These are phyloP conservation scores for Scheffersomyces lignicola DNA, from an alignment of 1,139 yeast genomes.

Conservation along the genomic window DNA sequence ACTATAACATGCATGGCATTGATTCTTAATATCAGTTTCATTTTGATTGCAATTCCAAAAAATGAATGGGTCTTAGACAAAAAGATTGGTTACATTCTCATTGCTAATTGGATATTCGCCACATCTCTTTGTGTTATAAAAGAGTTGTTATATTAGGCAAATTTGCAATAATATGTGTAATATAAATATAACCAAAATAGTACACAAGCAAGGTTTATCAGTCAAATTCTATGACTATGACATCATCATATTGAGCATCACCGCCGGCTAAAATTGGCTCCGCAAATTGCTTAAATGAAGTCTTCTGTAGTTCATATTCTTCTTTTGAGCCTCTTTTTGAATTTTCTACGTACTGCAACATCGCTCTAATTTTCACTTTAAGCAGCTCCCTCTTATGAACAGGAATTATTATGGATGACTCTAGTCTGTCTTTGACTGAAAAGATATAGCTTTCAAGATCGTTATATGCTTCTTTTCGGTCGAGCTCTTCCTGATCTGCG, in stretches of 20 bases:
- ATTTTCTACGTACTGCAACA: too few species aligned
- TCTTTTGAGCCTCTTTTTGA: too few species aligned
- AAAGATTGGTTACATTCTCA: constrained; percentile 52
- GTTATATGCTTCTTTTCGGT: too few species aligned
- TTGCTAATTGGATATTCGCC: constrained; percentile 56
- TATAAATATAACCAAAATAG: constrained; percentile 2
- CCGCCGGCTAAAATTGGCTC: too few species aligned
- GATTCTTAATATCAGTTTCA: constrained; percentile 51
- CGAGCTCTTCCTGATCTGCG: constrained; percentile 49
- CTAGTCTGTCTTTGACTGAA: too few species aligned
- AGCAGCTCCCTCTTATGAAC: too few species aligned
- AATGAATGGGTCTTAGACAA: constrained; percentile 68
- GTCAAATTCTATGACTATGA: constrained; percentile 62
- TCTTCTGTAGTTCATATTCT: too few species aligned
- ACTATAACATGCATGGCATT: constrained; percentile 53
- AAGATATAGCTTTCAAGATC: too few species aligned
- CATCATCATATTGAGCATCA: constrained; percentile 57
- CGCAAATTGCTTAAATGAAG: too few species aligned
- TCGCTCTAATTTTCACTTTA: too few species aligned
- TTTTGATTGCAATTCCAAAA: constrained; percentile 56
- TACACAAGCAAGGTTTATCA: constrained; percentile 25
- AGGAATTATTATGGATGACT: too few species aligned
- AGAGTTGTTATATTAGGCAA: constrained; percentile 17
- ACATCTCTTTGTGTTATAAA: constrained; percentile 39
- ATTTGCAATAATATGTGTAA: constrained; percentile 2